These are phyloP conservation scores for Yarrowia deformans DNA, from an alignment of 805 yeast species.

Conservation along the genomic window DNA sequence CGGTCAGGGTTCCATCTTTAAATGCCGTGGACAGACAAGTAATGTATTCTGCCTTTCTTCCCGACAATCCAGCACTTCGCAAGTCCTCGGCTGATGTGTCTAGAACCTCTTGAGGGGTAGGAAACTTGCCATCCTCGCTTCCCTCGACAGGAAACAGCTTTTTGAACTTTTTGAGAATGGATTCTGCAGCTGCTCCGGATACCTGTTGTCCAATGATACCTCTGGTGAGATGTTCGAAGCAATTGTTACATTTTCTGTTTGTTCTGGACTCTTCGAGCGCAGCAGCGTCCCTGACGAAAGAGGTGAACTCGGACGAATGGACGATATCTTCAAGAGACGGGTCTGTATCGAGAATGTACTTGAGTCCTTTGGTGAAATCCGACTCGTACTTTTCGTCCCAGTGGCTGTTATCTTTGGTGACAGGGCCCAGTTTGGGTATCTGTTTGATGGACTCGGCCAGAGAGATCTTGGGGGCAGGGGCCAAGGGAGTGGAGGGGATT, in stretches of 20 bases:
- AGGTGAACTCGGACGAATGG: slow-evolving; percentile 46
- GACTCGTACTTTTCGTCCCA: slow-evolving; percentile 45
- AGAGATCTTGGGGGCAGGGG: slow-evolving; percentile 15
- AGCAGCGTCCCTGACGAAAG: slow-evolving; percentile 44
- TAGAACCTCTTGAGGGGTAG: slow-evolving; percentile 61
- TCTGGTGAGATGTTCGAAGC: slow-evolving; percentile 42
- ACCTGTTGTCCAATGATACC: slow-evolving; percentile 51
- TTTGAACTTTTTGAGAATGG: slow-evolving; percentile 62
- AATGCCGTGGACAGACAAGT: slow-evolving; percentile 62
- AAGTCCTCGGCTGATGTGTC: slow-evolving; percentile 57
- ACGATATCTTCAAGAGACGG: slow-evolving; percentile 51
- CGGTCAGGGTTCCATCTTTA: slow-evolving; percentile 44
- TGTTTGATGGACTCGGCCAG: slow-evolving; percentile 18
- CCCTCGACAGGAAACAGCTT: slow-evolving; percentile 46
- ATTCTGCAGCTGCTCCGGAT: slow-evolving; percentile 74
- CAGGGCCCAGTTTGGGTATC: slow-evolving; percentile 25
- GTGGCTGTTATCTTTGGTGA: slow-evolving; percentile 6
- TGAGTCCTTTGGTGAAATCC: slow-evolving; percentile 52
- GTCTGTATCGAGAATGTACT: slow-evolving; percentile 51
- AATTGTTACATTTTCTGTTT: slow-evolving; percentile 25
- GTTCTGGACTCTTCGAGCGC: slow-evolving; percentile 18
- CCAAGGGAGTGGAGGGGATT: slow-evolving; percentile 8
- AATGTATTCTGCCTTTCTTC: slow-evolving; percentile 69
- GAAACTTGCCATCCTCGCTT: slow-evolving; percentile 50
- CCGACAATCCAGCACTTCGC: slow-evolving; percentile 71